Conservation (phyloP, 345 rosid species). For the Jatropha curcas region DNA sequence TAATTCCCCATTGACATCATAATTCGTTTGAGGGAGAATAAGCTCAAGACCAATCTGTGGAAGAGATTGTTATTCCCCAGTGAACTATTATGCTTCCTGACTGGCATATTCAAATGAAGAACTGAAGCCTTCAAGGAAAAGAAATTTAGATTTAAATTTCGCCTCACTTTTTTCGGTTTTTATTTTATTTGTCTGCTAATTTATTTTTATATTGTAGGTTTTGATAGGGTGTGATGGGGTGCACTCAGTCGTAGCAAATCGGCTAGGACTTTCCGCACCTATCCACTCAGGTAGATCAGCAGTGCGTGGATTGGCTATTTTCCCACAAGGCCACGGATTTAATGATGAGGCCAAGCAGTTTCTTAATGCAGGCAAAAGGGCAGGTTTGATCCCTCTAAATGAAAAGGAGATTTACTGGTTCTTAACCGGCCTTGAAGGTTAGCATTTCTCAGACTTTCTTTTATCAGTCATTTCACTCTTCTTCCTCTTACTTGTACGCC, state of each 20-base stretch:
- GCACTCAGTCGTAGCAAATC: conserved; percentile 32
- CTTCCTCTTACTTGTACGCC: too few species aligned
- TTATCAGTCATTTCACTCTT: too few species aligned
- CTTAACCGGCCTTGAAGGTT: conserved; percentile 30
- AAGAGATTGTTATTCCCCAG: too few species aligned
- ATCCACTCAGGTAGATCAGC: conserved; percentile 34
- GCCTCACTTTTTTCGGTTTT: too few species aligned
- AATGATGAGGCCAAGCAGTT: conserved; percentile 16
- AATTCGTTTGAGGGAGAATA: too few species aligned
- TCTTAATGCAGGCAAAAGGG: conserved; percentile 28
- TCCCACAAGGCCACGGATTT: conserved; percentile 34
- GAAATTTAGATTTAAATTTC: too few species aligned
- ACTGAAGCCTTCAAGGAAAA: too few species aligned
- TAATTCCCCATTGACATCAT: too few species aligned
- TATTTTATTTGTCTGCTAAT: too few species aligned
- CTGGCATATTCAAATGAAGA: too few species aligned
- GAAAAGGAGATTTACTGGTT: conserved; percentile 38
- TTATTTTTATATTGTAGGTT: conserved; percentile 11
- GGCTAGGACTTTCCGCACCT: conserved; percentile 35
- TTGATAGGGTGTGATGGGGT: conserved; percentile 49
- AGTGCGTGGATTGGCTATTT: conserved; percentile 33
- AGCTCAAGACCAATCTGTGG: too few species aligned
- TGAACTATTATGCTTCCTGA: too few species aligned
- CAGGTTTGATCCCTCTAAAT: conserved; percentile 26
- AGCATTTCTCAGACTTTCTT: background rate